Conservation (phyloP, 1,284 basidiomycete genomes). For the Afroboletus lepidellus region DNA sequence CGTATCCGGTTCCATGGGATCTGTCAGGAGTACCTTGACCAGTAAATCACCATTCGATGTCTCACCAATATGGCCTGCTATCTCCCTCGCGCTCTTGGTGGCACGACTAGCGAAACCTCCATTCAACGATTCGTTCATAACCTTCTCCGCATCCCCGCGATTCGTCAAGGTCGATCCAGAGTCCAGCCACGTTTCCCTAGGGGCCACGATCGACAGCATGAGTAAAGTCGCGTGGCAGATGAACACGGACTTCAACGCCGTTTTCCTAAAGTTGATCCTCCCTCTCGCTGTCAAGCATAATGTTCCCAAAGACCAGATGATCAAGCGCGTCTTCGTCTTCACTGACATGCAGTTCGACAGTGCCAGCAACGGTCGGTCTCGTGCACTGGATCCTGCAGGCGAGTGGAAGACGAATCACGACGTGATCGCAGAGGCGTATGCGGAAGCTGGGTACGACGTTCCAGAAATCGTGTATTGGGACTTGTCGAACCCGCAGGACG, state of each 20-base stretch:
- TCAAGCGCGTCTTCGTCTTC: slow-evolving; percentile 73
- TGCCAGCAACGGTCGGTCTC: background rate
- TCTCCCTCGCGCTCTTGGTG: slow-evolving; percentile 66
- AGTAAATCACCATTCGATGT: slow-evolving; percentile 9
- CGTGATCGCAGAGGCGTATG: slow-evolving; percentile 50
- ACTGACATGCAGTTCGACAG: slow-evolving; percentile 76
- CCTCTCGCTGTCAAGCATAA: slow-evolving; percentile 53
- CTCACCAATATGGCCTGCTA: slow-evolving; percentile 55
- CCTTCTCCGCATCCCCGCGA: slow-evolving; percentile 54
- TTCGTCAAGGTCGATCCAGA: slow-evolving; percentile 48
- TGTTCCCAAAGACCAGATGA: slow-evolving; percentile 66
- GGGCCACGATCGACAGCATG: slow-evolving; percentile 42
- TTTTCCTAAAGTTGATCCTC: slow-evolving; percentile 60
- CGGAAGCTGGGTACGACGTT: slow-evolving; percentile 60
- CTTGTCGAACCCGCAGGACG: slow-evolving; percentile 27
- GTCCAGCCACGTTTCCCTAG: slow-evolving; percentile 31
- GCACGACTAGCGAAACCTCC: slow-evolving; percentile 60
- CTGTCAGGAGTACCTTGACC: slow-evolving; percentile 1
- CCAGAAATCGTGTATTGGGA: slow-evolving; percentile 71
- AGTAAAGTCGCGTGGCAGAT: slow-evolving; percentile 43
- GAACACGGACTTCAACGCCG: slow-evolving; percentile 61
- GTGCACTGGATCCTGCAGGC: background rate
- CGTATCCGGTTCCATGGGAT: slow-evolving; percentile 72
- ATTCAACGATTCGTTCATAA: slow-evolving; percentile 65
- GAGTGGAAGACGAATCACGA: slow-evolving; percentile 64